Base-by-base conservation (phyloP, 768 basidiomycete genomes). In the Amylocystis lapponica region DNA sequence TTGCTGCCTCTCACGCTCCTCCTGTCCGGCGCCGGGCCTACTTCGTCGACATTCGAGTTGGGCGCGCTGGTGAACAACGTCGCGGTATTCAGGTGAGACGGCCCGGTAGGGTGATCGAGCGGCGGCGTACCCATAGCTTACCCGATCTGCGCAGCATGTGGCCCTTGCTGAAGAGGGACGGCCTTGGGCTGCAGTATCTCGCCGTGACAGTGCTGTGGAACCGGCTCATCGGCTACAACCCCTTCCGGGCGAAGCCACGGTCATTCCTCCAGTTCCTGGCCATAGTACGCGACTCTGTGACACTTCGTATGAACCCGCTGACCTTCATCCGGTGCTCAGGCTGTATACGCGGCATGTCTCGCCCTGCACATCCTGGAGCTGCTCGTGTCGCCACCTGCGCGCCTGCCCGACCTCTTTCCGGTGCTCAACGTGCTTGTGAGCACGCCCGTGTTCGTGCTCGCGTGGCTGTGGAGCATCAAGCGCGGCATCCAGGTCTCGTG, bases 391-490 rank as follows among this genome's bases (percentile, higher is more conserved):
- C 81, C 91, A 7, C 90, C 91, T 4, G 54, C 73, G 5, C 81
- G 83, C 46, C 86, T 90, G 50, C 94, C 90, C 0, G 90, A 95
- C 61, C 62, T 96, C 30, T 96, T 78, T 59, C 67, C 85, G 0
- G 90, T 94, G 1, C 67, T 92, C 29, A 97, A 96, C 60, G 81
- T 92, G 3, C 74, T 91, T 13, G 57, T 93, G 34, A 81, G 83
- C 56, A 85, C 83, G 2, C 83, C 80, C 1, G 79, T 95, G 14
- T 95, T 97, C 58, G 75, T 70, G 6, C 60, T 89, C 22, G 71
- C 77, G n/a, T 97, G 88, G 88, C 56, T 92, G 13, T 96, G 91
- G 91, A 88, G 86, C 38, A 79, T 91, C 60, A 84, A 82, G 51
- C 81, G 86, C 36, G 76, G 85, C 17, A 58, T 92, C 19, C 82